Evolutionary conservation across 345 rosid genomes (phyloP).

Genomic region (Ricinus communis): DNA sequence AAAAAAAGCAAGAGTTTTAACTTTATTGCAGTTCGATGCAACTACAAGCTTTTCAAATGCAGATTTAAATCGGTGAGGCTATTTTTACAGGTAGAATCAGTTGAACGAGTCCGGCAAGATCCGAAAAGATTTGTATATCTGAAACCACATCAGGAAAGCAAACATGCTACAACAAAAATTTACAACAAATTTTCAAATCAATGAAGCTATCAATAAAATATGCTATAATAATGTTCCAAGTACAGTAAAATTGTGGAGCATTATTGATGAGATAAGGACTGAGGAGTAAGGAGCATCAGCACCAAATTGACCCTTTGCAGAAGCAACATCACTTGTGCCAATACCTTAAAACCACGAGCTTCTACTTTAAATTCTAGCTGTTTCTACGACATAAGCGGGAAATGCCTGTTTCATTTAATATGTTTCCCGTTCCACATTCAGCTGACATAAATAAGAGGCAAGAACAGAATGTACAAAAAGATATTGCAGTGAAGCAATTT

Average conservation of each 20-base stretch:
- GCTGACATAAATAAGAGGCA: constrained; percentile 16
- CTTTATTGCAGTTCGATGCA: too few relatives aligned
- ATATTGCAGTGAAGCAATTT: not conserved
- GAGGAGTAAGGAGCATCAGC: too few relatives aligned
- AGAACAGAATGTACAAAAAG: constrained; percentile 25
- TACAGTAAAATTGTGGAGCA: too few relatives aligned
- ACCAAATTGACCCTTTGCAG: not conserved
- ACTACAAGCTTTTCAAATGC: too few relatives aligned
- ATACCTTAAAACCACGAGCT: not conserved
- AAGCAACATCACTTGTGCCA: not conserved
- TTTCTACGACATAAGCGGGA: not conserved
- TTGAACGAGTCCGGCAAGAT: too few relatives aligned
- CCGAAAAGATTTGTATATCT: not conserved
- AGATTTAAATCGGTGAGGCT: too few relatives aligned
- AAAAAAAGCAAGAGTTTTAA: too few relatives aligned
- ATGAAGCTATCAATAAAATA: constrained; percentile 9
- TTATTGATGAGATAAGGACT: too few relatives aligned
- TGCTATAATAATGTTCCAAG: not conserved
- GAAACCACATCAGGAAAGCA: not conserved
- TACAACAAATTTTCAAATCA: constrained; percentile 11
- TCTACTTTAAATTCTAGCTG: not conserved
- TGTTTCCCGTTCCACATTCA: constrained; percentile 4
- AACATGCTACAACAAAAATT: not conserved
- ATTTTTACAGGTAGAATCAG: too few relatives aligned
- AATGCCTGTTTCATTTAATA: not conserved